phyloP scores from a whole-genome alignment of 441 rosid species.

The Biscutella laevigata region DNA sequence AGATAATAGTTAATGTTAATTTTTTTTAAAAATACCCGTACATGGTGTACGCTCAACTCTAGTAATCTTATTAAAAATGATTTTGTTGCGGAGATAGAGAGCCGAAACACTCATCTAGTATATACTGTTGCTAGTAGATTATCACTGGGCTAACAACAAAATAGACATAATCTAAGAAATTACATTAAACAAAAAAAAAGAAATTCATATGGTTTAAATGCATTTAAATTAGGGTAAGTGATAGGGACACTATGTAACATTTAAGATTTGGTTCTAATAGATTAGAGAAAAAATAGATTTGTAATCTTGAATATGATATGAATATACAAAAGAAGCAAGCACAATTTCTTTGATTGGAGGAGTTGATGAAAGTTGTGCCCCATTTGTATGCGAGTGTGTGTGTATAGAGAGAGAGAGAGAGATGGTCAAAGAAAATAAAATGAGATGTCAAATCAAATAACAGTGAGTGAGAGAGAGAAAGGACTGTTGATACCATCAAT shows the following conservation, averaged over 20 bases:
- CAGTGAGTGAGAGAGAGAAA: constrained; percentile 22
- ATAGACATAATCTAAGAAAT: neutral
- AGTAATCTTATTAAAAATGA: too few relatives aligned
- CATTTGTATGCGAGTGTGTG: constrained; percentile 21
- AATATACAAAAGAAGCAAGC: constrained; percentile 17
- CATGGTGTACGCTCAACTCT: too few relatives aligned
- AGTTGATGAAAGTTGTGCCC: constrained; percentile 22
- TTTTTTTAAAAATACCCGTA: too few relatives aligned
- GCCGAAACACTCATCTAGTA: too few relatives aligned
- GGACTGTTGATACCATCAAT: constrained; percentile 40
- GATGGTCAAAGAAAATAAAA: constrained; percentile 29
- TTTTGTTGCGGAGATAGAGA: too few relatives aligned
- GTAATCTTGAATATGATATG: constrained; percentile 1
- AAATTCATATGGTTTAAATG: neutral
- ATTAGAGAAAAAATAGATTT: neutral
- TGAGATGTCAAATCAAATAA: constrained; percentile 30
- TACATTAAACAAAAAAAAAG: too few relatives aligned
- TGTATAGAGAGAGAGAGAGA: constrained; percentile 14
- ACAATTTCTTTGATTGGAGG: constrained; percentile 20
- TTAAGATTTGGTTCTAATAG: neutral
- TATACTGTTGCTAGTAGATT: too few relatives aligned
- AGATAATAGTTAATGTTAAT: too few relatives aligned
- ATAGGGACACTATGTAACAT: neutral
- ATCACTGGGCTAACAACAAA: too few relatives aligned
- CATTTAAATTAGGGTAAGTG: neutral